A percentile compares a stretch with the other conserved stretches of the same genome.
Evolutionary conservation across 176 grass and related monocot genomes (phyloP).

Genomic region (Raddia distichophylla): DNA sequence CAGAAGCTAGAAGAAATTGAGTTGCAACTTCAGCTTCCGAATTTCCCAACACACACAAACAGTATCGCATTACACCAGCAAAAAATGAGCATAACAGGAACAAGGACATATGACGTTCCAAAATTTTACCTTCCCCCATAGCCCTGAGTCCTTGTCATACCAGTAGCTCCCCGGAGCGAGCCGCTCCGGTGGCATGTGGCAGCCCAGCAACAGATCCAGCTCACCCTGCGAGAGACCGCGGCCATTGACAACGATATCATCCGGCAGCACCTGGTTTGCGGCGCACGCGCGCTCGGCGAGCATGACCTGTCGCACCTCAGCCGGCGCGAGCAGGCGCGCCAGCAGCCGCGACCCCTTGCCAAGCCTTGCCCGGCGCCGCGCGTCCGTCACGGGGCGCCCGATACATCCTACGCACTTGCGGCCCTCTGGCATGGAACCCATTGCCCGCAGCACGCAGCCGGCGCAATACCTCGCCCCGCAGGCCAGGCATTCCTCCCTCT

Average conservation of each 20-base stretch:
- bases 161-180: conserved; percentile 60
- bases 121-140: conserved; percentile 68
- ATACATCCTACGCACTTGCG: conserved; percentile 73
- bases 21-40: not conserved
- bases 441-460: conserved; percentile 55
- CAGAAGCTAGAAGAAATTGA: not conserved
- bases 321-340: conserved; percentile 52
- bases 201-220: conserved; percentile 53
- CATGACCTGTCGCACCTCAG: conserved; percentile 60
- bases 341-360: conserved; percentile 61
- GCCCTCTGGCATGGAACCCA: conserved; percentile 81
- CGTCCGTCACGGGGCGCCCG: conserved; percentile 41
- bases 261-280: conserved; percentile 55
- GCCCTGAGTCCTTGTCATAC: conserved; percentile 78
- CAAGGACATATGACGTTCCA: not conserved
- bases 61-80: not conserved
- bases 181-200: conserved; percentile 44
- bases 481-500: conserved; percentile 59
- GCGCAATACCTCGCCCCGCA: conserved; percentile 64
- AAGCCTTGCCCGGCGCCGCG: conserved; percentile 45
- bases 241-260: conserved; percentile 59
- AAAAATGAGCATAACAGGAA: not conserved
- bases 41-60: not conserved
- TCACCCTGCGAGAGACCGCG: conserved; percentile 58
- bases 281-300: conserved; percentile 59